Base-by-base conservation (phyloP, 1,284 basidiomycete species). In the Ustilago bromivora region DNA sequence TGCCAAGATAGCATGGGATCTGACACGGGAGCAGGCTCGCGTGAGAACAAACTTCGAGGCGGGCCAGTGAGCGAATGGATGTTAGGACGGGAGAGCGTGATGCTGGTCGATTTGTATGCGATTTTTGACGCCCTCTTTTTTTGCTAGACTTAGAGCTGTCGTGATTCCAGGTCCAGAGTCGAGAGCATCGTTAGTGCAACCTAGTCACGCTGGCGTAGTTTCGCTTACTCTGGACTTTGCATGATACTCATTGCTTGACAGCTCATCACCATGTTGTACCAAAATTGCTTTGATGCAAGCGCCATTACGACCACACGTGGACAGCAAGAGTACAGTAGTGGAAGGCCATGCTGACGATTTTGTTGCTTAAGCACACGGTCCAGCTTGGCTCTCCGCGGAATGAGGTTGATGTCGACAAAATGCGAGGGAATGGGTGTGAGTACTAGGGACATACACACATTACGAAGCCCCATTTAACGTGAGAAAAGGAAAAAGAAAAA, bases 1-100 rank as follows among this genome's bases (percentile, higher is more conserved):
- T 40, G 2, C 38, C 11, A 40, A 10, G 11, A 40, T 11, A 10
- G 38, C 38, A 40, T 28, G 23, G 43, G 43, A 51, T 51, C 49
- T 56, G 54, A 40, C 54, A 56, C 54, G 54, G 38, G 35, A 41
- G 23, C 38, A 40, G 35, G 54, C 54, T 56, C 54, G 54, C 38
- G 54, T 56, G 54, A 56, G 54, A 56, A 51, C n/a, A 31, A 13
- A 4, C 3, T 31, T 19, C 31, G 31, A 31, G 2, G 32, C 17
- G 13, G 49, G 49, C 28, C 49, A 31, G 8, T 23, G 28, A 32
- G 4, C 7, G 34, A 36, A 8, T 17, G 34, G 34, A 13, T 15
- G 34, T 17, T n/a, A 19, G 43, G 43, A 8, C n/a, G 43, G 43
- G n/a, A 46, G 43, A 15, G 40, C 40, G 6, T 6, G 40, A 43